Percentiles rank a stretch among this genome's conserved stretches.
These are phyloP conservation scores for Phytophthora syringae DNA, from an alignment of 352 stramenopile genomes.

Conservation along the genomic window DNA sequence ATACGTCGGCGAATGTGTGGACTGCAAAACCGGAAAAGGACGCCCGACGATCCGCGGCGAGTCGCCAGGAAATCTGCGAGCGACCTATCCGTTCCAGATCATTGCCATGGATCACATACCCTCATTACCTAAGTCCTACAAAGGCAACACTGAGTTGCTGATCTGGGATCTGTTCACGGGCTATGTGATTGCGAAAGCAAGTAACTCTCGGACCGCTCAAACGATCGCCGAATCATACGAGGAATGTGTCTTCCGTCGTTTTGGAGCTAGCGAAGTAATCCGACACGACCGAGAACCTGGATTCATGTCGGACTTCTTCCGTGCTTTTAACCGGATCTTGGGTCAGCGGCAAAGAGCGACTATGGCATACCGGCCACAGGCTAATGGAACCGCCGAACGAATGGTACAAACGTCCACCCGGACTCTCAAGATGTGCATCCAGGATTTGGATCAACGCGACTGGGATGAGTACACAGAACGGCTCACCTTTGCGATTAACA, in stretches of 20 bases:
- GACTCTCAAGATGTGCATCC: background rate
- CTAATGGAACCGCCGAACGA: background rate
- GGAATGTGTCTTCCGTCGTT: slow-evolving; percentile 4
- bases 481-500: background rate
- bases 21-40: no score
- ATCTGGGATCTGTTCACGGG: background rate
- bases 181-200: background rate
- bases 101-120: no score
- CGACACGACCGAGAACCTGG: background rate
- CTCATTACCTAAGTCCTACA: background rate
- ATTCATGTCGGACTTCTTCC: background rate
- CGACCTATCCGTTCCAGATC: no score
- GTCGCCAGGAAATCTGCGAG: no score
- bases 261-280: background rate
- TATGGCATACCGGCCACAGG: background rate
- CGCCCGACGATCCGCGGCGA: no score
- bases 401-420: background rate
- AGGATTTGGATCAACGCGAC: background rate
- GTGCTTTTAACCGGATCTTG: background rate
- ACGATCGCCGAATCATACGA: background rate
- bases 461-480: background rate
- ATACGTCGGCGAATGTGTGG: no score
- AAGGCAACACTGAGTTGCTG: background rate
- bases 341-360: background rate
- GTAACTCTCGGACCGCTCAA: background rate